Base-by-base conservation (phyloP, 495 filamentous ascomycete genomes). In the Talaromyces nanjingensis region DNA sequence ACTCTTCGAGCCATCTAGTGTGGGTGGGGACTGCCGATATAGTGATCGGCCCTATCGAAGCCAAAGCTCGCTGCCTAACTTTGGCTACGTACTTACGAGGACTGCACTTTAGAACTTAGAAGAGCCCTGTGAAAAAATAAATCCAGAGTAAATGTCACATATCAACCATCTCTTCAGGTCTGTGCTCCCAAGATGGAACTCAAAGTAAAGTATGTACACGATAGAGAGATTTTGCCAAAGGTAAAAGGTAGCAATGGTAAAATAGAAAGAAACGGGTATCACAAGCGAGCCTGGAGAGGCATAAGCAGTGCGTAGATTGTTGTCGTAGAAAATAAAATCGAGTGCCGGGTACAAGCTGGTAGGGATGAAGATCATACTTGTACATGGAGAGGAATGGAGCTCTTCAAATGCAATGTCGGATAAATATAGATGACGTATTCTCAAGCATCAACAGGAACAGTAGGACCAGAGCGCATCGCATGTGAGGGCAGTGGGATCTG, bases 361-460 rank as follows among this genome's bases (percentile, higher is more conserved):
- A 20, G n/a, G 45, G 18, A 49, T 18, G 16, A 49, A 49, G 45
- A 7, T 11, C 39, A 45, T 45, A 31, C 27, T 12, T 31, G 27
- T 34, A 34, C 27, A 59, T 37, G 22, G 24, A 49, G 29, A 62
- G 56, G 59, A 58, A 25, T 27, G 22, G 8, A 22, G 45, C 45
- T 49, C 18, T 49, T 49, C n/a, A 18, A 49, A 25, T 22, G 9
- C 25, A 27, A 47, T 20, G 24, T 31, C 12, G 24, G 22, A 14
- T 56, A 2, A 56, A 29, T 27, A n/a, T 56, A 29, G n/a, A 22
- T 8, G 53, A 9, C 25, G 11, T 31, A 27, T 31, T 56, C 6
- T 67, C 66, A 80, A 33, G 68, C 73, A 72, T 78, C 76, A 47
- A 78, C 76, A 34, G 76, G 68, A 29, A 78, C 71, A 60, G 68